Conservation (phyloP, 139 green algal genomes). For the Auxenochlorella protothecoides region DNA sequence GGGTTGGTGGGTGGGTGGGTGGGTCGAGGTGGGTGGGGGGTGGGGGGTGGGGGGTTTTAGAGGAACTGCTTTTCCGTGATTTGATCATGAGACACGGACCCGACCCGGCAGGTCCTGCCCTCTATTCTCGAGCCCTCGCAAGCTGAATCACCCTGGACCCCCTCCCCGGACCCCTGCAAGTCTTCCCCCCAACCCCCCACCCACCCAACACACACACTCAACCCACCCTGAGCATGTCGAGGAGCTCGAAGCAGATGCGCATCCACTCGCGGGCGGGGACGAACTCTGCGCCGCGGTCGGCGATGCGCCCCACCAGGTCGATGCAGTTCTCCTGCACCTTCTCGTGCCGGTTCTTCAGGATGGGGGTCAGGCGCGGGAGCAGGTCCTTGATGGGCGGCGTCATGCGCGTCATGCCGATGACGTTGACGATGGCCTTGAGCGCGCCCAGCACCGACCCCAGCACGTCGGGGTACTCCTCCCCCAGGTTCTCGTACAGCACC, state of each 20-base stretch:
- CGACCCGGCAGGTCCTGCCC: too few relatives aligned
- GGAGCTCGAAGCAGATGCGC: constrained; percentile 99
- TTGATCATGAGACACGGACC: too few relatives aligned
- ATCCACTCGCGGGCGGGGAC: constrained; percentile 99
- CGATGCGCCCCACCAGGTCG: constrained; percentile 95
- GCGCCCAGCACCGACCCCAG: constrained; percentile 93
- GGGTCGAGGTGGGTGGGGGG: too few relatives aligned
- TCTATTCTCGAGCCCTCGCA: too few relatives aligned
- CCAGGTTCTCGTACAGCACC: constrained; percentile 95
- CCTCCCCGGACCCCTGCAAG: background rate
- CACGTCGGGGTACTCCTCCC: constrained; percentile 93
- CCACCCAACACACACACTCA: background rate
- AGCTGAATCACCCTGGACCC: too few relatives aligned
- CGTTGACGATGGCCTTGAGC: constrained; percentile 92
- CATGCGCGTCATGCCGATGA: constrained; percentile 98
- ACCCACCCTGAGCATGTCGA: constrained; percentile 89
- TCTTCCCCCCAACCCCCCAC: background rate
- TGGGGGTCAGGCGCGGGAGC: constrained; percentile 92
- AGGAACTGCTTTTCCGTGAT: too few relatives aligned
- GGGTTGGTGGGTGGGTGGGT: background rate
- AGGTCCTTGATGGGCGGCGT: constrained; percentile 99
- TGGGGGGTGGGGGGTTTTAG: too few relatives aligned
- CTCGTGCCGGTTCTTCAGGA: constrained; percentile 94
- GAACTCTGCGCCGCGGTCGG: constrained; percentile 88
- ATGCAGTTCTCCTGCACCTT: constrained; percentile 97